Evolutionary conservation across 2,329 filamentous ascomycete genomes (phyloP).

Genomic region (Paecilomyces formosus): DNA sequence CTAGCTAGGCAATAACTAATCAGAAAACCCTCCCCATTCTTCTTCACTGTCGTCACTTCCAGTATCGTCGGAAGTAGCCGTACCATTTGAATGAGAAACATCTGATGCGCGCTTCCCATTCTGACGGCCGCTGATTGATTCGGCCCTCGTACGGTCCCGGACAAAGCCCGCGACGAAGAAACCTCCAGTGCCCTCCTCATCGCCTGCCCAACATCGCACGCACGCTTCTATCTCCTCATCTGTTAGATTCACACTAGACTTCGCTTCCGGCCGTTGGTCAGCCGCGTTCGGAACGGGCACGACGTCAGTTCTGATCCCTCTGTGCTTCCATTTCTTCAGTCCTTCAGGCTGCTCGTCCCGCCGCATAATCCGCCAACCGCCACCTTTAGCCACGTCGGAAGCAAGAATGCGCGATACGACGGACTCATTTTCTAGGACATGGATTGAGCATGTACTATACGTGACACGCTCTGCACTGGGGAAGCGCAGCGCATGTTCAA

Average conservation of each 20-base stretch:
- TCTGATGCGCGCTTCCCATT: slow-evolving; percentile 1
- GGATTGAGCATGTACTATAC: slow-evolving; percentile 89
- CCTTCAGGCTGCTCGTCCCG: slow-evolving; percentile 68
- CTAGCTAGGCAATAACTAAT: slow-evolving; percentile 12
- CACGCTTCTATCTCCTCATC: slow-evolving; percentile 59
- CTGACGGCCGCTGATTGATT: slow-evolving; percentile 1
- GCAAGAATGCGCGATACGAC: slow-evolving; percentile 67
- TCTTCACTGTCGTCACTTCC: slow-evolving; percentile 23
- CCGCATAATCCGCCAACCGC: slow-evolving; percentile 71
- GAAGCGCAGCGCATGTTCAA: slow-evolving; percentile 80
- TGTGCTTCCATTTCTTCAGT: slow-evolving; percentile 66
- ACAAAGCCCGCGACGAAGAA: slow-evolving; percentile 93
- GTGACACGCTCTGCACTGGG: slow-evolving; percentile 67
- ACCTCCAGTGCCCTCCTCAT: slow-evolving; percentile 79
- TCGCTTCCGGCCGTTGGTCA: background rate
- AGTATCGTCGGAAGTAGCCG: slow-evolving; percentile 7
- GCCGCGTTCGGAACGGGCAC: background rate
- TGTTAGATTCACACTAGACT: slow-evolving; percentile 25
- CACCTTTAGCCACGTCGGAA: slow-evolving; percentile 56
- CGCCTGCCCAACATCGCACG: slow-evolving; percentile 73
- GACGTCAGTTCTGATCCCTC: slow-evolving; percentile 46
- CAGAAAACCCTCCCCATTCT: slow-evolving; percentile 40
- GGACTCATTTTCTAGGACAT: slow-evolving; percentile 79
- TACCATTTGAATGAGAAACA: background rate
- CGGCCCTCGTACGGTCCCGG: slow-evolving; percentile 41